Evolutionary conservation across 1,284 basidiomycete genomes (phyloP), one percentile per base, ranked within the genome.

Genomic region (Ceratobasidium sp.): DNA sequence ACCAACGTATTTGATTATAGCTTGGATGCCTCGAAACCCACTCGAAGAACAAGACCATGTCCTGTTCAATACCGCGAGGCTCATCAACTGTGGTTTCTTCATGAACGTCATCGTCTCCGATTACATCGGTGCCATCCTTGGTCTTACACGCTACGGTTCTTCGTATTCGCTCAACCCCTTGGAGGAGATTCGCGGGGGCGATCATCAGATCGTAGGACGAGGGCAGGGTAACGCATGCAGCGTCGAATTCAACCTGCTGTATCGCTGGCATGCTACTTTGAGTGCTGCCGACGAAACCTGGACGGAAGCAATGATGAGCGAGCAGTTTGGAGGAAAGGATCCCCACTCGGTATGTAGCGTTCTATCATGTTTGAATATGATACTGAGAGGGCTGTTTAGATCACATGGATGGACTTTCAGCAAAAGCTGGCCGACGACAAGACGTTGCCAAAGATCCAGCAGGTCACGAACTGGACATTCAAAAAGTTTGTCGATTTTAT

Each of bases 51-150:
- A 95, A 78, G 93, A 95, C 71, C 88, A 93, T 75, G 90, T 93
- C 69, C 85, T 94, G 64, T 94, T 93, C 83, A 84, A 91, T 72
- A 87, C 88, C 26, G 85, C 92, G 8, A 85, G 92, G 43, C 81
- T 92, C 59, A 87, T 94, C 74, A 94, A 94, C 79, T 89, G 87
- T 62, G 90, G 85, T 1, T 88, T 83, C 77, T 92, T 92, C 78
- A 88, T 92, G 84, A 85, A 88, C 73, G 85, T 89, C 64, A 89
- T 92, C 77, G 80, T 91, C 52, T 55, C 85, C 8, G 65, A 75
- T 80, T 93, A 93, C 74, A 88, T 92, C 41, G 89, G 88, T 6
- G 86, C 87, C 12, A 89, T 91, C 77, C 83, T 91, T 14, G 88
- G 88, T 34, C 83, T 90, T 21, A 85, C 83, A n/a, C 82, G 85